A percentile compares a stretch with the other conserved stretches of the same genome.
phyloP scores from a whole-genome alignment of 768 basidiomycete genomes.

The Lepiota subincarnata region DNA sequence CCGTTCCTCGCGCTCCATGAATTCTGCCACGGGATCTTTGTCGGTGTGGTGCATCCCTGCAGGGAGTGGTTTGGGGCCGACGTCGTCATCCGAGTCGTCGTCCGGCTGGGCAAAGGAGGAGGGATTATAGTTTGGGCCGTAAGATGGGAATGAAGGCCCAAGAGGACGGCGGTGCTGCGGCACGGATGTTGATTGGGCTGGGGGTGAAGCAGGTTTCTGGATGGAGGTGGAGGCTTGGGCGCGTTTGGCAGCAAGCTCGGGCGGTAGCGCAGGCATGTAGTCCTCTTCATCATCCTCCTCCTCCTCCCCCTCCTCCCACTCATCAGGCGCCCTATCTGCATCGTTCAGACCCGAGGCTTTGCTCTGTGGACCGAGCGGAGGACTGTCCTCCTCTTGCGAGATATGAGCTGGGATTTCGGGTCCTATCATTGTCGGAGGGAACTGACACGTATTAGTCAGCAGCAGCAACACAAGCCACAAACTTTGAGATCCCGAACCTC shows the following conservation, averaged over 20 bases:
- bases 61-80: constrained; percentile 80
- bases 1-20: constrained; percentile 81
- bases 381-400: constrained; percentile 3
- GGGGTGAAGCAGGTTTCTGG: not conserved
- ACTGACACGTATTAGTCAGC: too few relatives aligned
- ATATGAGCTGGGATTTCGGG: constrained; percentile 16
- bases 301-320: not conserved
- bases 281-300: constrained; percentile 10
- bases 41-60: constrained; percentile 34
- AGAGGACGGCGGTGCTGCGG: constrained; percentile 31
- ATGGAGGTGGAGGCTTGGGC: not conserved
- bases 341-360: not conserved
- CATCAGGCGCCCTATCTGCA: not conserved
- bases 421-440: constrained; percentile 9
- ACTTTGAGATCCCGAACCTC: too few relatives aligned
- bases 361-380: constrained; percentile 9
- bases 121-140: constrained; percentile 29
- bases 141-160: constrained; percentile 52
- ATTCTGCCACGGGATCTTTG: constrained; percentile 71
- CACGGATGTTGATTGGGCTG: not conserved
- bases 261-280: constrained; percentile 2
- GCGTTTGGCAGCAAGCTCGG: constrained; percentile 2
- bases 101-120: constrained; percentile 23
- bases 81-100: constrained; percentile 66
- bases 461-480: too few relatives aligned